Evolutionary conservation across 2,329 filamentous ascomycete species (phyloP).

Genomic region (Daldinia sp.): DNA sequence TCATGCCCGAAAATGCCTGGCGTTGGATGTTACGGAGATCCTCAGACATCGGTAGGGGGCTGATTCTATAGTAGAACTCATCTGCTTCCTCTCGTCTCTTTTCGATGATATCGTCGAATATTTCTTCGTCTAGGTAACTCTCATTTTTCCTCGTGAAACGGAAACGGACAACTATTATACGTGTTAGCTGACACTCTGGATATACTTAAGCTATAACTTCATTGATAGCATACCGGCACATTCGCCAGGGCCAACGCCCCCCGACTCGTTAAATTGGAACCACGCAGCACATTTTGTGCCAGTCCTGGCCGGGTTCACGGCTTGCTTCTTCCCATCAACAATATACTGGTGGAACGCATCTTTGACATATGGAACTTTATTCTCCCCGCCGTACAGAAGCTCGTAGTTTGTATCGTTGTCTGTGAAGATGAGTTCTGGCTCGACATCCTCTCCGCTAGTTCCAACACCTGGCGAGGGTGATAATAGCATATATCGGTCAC

Average conservation of each 20-base stretch:
- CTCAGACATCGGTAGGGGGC: slow-evolving; percentile 91
- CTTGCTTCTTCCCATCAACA: slow-evolving; percentile 81
- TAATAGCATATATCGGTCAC: slow-evolving; percentile 84
- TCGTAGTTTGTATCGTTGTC: slow-evolving; percentile 95
- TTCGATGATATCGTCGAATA: slow-evolving; percentile 91
- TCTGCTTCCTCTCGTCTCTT: slow-evolving; percentile 89
- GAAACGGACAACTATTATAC: slow-evolving; percentile 81
- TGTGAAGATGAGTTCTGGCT: slow-evolving; percentile 89
- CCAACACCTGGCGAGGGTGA: slow-evolving; percentile 92
- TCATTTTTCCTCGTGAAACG: slow-evolving; percentile 82
- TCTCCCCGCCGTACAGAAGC: slow-evolving; percentile 79
- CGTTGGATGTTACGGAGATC: slow-evolving; percentile 95
- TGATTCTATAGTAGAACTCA: slow-evolving; percentile 95
- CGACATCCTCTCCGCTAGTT: slow-evolving; percentile 81
- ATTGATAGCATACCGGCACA: slow-evolving; percentile 81
- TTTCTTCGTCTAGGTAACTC: slow-evolving; percentile 88
- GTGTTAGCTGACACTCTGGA: slow-evolving; percentile 27
- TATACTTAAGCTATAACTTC: slow-evolving; percentile 59
- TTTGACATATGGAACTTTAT: slow-evolving; percentile 88
- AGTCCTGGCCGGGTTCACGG: slow-evolving; percentile 81
- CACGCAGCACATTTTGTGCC: slow-evolving; percentile 93
- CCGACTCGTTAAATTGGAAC: slow-evolving; percentile 91
- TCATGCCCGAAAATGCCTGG: slow-evolving; percentile 94
- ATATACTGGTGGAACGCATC: slow-evolving; percentile 94
- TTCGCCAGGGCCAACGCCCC: slow-evolving; percentile 88